These are phyloP conservation scores for Eucalyptus erythrocorys DNA, from an alignment of 345 rosid genomes.

Conservation along the genomic window DNA sequence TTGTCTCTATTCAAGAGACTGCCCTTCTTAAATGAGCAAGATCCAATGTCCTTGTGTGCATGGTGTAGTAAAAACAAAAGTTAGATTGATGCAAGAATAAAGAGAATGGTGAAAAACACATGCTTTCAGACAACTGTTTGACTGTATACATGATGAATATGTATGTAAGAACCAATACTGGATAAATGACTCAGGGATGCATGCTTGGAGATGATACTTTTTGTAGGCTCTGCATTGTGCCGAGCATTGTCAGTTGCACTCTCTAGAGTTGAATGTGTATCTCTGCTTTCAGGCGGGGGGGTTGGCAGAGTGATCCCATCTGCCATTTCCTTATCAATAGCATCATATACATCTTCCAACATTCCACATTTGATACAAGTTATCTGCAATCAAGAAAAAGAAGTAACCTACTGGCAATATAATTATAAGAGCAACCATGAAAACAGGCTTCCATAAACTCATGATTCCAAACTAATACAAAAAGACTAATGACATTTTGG, in stretches of 20 bases:
- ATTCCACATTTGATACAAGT: constrained; percentile 58
- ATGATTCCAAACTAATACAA: neutral
- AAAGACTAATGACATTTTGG: neutral
- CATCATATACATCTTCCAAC: constrained; percentile 75
- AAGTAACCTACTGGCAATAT: neutral
- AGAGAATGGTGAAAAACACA: too few relatives aligned
- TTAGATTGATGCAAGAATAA: too few relatives aligned
- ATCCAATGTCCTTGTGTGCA: too few relatives aligned
- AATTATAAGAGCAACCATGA: neutral
- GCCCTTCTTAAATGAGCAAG: too few relatives aligned
- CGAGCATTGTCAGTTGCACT: neutral
- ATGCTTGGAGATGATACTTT: neutral
- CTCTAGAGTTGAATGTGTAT: constrained; percentile 27
- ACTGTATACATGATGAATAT: too few relatives aligned
- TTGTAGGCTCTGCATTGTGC: neutral
- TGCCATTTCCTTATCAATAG: neutral
- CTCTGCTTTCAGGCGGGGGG: constrained; percentile 29
- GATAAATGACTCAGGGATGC: too few relatives aligned
- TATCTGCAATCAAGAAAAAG: constrained; percentile 37
- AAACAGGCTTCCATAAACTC: neutral
- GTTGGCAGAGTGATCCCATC: neutral
- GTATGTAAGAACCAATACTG: too few relatives aligned
- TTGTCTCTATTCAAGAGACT: too few relatives aligned
- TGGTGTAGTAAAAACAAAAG: too few relatives aligned
- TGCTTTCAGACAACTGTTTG: too few relatives aligned